Evolutionary conservation across 352 stramenopile genomes (phyloP).

Genomic region (Globisporangium paddicum): DNA sequence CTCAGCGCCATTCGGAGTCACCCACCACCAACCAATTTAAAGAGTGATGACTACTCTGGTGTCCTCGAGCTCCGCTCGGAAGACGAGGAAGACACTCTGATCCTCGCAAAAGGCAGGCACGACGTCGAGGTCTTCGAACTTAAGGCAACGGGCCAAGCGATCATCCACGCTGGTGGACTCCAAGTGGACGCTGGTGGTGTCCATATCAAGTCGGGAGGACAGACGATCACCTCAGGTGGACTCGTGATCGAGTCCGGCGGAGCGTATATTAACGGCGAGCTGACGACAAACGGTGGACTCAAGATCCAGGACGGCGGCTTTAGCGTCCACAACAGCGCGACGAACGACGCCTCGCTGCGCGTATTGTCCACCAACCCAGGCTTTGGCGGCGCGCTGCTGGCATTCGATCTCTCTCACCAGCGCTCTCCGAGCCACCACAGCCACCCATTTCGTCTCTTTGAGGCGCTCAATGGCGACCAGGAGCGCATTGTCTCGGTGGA

Average conservation of each 20-base stretch:
- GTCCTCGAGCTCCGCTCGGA: constrained; percentile 15
- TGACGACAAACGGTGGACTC: constrained; percentile 58
- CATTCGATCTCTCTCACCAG: constrained; percentile 34
- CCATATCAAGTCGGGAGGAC: constrained; percentile 46
- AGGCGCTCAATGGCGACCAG: constrained; percentile 21
- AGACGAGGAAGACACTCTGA: constrained; percentile 15
- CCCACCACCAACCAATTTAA: background rate
- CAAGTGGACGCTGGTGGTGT: constrained; percentile 47
- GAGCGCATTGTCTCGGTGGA: constrained; percentile 37
- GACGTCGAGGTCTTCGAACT: constrained; percentile 52
- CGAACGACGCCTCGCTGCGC: constrained; percentile 41
- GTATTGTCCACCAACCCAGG: constrained; percentile 38
- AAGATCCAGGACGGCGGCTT: constrained; percentile 59
- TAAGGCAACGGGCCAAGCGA: constrained; percentile 36
- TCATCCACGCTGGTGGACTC: constrained; percentile 51
- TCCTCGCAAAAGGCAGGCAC: constrained; percentile 22
- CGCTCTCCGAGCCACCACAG: constrained; percentile 12
- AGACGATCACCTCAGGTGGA: constrained; percentile 54
- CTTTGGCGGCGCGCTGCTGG: constrained; percentile 51
- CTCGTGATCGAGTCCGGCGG: constrained; percentile 52
- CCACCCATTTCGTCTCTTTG: constrained; percentile 44
- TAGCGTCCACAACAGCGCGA: constrained; percentile 30
- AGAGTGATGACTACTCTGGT: background rate
- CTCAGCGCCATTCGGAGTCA: constrained; percentile 6
- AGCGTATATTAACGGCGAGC: constrained; percentile 40